Evolutionary conservation across 345 rosid genomes (phyloP), one percentile per base, ranked within the genome.

Genomic region (Dimocarpus longan): DNA sequence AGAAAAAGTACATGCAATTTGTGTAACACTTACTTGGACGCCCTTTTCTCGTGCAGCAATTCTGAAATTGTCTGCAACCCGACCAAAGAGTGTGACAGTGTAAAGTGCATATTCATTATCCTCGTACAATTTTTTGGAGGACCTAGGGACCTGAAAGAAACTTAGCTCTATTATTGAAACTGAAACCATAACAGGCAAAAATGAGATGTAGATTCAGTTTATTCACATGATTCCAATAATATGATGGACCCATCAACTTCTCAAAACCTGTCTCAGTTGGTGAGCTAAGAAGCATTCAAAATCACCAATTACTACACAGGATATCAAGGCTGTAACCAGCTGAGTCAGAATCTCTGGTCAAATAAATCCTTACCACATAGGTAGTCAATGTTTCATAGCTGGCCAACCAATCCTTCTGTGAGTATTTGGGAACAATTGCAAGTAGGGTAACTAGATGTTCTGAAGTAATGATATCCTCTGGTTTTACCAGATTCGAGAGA

Each of bases 101-200:
- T 91, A 94, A 73, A 93, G 97, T 65, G 99, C 98, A 85, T 97
- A 94, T 86, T 97, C 99, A 79, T 97, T 97, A 83, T 97, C 99
- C 90, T 97, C 99, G 52, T 85, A 80, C 86, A 97, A 87, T 79
- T 82, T 85, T 92, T 92, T 97, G n/a, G 98, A 90, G 48, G 98
- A 97, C 88, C 98, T 90, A 46, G 98, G 98, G 76, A 97, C 99
- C 99, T 97, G 93, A 84, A 80, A 76, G 19, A 63, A 39, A 57
- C 5, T 65, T 26, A 13, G 74, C 18, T 22, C 13, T 11, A 11
- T 80, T 56, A 78, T 44, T 71, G 69, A 72, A 59, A 68, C 22
- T 52, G n/a, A 69, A 65, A 22, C 50, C 22, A 52, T n/a, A 21
- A n/a, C 2, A 66, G 66, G 21, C 63, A 60, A 64, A 78, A 22